Percentiles rank a stretch among this genome's conserved stretches.
phyloP scores from a whole-genome alignment of 768 basidiomycete species.

The Mrakia blollopis region DNA sequence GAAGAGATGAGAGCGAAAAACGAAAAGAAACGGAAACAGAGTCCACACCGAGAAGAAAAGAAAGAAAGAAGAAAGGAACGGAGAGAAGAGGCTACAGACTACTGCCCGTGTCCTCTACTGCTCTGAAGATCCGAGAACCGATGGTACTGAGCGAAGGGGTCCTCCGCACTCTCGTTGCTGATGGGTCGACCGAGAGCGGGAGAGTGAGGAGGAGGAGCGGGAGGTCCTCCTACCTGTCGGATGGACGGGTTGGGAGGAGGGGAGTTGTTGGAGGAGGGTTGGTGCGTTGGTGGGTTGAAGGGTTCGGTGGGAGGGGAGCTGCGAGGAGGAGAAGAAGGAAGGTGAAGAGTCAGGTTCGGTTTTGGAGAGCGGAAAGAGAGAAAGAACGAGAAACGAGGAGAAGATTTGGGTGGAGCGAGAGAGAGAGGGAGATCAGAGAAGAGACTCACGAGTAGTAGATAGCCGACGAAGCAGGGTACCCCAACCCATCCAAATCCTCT shows the following conservation, averaged over 20 bases:
- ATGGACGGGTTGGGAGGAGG: not conserved
- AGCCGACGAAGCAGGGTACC: slow-evolving; percentile 7
- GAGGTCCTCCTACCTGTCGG: not conserved
- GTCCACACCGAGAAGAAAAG: not conserved
- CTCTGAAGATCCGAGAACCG: not conserved
- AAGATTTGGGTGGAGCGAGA: not conserved
- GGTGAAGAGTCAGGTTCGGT: not conserved
- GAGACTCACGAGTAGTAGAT: slow-evolving; percentile 5
- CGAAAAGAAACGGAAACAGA: not conserved
- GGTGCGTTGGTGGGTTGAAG: not conserved
- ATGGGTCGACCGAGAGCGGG: not conserved
- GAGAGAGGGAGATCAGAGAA: not conserved
- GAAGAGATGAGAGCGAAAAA: not conserved
- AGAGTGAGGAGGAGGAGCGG: not conserved
- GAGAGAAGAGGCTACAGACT: not conserved
- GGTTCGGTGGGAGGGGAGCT: not conserved
- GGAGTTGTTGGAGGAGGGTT: not conserved
- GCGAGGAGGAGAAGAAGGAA: not conserved
- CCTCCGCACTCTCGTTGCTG: not conserved
- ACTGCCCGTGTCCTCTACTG: no score
- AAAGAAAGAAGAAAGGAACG: not conserved
- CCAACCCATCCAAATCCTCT: not conserved
- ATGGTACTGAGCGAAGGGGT: not conserved
- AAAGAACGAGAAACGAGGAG: not conserved
- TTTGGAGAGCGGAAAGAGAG: not conserved